A percentile compares a stretch with the other conserved stretches of the same genome.
phyloP scores from a whole-genome alignment of 2,329 filamentous ascomycete species.

The Diaporthe amygdali region DNA sequence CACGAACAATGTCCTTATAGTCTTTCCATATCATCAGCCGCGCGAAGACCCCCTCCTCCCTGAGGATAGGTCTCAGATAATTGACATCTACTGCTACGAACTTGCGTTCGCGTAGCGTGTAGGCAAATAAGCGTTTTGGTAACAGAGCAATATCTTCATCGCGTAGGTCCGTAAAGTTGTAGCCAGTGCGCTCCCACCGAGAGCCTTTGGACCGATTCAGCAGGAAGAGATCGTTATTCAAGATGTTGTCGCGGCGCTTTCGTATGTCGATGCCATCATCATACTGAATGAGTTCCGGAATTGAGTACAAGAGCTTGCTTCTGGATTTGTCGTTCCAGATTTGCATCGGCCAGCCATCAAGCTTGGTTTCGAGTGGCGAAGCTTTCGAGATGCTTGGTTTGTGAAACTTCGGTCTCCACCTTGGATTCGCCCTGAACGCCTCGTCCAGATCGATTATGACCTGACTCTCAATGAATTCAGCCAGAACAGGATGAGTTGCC shows the following conservation, averaged over 20 bases:
- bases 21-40: neutral
- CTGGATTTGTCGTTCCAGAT: neutral
- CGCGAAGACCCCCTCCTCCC: neutral
- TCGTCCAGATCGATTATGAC: constrained; percentile 12
- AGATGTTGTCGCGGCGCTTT: neutral
- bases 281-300: neutral
- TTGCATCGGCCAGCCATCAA: neutral
- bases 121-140: neutral
- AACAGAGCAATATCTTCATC: neutral
- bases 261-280: neutral
- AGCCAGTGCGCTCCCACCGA: neutral
- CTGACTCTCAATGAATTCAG: constrained; percentile 4
- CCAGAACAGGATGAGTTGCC: neutral
- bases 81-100: constrained; percentile 1
- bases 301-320: neutral
- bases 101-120: neutral
- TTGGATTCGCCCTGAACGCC: neutral
- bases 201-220: neutral
- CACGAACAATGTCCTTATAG: neutral
- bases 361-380: neutral
- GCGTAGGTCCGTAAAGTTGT: neutral
- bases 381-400: neutral
- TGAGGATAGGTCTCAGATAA: neutral
- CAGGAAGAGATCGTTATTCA: neutral
- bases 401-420: neutral